Evolutionary conservation across 768 basidiomycete species (phyloP).

Genomic region (Suillus cothurnatus): DNA sequence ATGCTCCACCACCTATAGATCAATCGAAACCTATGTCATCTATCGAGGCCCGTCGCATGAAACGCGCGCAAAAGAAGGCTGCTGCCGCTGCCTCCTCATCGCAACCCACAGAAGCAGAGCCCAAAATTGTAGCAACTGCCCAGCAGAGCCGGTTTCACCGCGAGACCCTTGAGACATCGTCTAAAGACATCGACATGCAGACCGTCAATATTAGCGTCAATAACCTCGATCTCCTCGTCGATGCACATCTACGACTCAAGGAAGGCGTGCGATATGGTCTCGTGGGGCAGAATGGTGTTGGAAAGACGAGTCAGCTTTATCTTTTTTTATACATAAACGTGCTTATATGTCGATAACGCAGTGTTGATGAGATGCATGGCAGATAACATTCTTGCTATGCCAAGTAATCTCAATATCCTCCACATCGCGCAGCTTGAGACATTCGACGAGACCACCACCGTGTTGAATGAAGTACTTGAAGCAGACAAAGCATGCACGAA

Average conservation of each 20-base stretch:
- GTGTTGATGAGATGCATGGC: constrained; percentile 17
- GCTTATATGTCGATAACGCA: background rate
- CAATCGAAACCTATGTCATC: constrained; percentile 9
- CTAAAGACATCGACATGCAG: constrained; percentile 52
- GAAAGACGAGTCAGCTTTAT: constrained; percentile 47
- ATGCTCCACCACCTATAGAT: background rate
- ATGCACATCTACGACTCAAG: constrained; percentile 55
- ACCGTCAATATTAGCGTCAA: constrained; percentile 54
- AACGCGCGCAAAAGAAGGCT: constrained; percentile 15
- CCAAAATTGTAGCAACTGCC: constrained; percentile 40
- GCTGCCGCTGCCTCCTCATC: constrained; percentile 1
- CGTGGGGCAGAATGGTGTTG: constrained; percentile 49
- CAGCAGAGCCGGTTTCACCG: constrained; percentile 53
- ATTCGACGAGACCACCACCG: constrained; percentile 15
- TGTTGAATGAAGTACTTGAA: constrained; percentile 13
- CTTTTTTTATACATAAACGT: constrained; percentile 16
- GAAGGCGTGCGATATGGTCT: constrained; percentile 53
- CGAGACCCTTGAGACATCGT: constrained; percentile 43
- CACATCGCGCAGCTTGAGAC: constrained; percentile 16
- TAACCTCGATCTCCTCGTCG: constrained; percentile 51
- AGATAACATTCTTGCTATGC: constrained; percentile 18
- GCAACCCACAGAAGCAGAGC: background rate
- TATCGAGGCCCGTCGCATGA: constrained; percentile 13
- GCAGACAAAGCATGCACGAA: constrained; percentile 11
- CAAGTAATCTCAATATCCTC: constrained; percentile 15